Conservation (phyloP, 2,329 filamentous ascomycete genomes). For the Hypoxylon sp. region DNA sequence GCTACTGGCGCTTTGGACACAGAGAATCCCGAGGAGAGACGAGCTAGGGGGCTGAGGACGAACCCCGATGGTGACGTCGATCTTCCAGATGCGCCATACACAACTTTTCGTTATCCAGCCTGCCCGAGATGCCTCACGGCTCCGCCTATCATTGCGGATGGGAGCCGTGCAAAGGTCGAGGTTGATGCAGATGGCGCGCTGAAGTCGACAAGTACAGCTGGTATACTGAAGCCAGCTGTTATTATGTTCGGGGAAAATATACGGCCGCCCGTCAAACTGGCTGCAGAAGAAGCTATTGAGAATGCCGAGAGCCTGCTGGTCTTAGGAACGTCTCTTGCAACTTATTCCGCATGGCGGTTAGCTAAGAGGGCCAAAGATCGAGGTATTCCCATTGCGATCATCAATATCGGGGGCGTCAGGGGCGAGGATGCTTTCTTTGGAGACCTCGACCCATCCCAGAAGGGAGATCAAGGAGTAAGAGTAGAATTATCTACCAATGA, state of each 20-base stretch:
- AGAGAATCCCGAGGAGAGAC: slow-evolving; percentile 78
- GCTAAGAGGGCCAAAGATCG: slow-evolving; percentile 85
- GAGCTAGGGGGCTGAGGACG: slow-evolving; percentile 77
- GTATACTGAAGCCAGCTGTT: slow-evolving; percentile 91
- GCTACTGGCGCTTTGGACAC: slow-evolving; percentile 81
- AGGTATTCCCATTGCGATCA: slow-evolving; percentile 85
- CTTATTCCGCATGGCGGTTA: slow-evolving; percentile 93
- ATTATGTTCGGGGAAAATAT: slow-evolving; percentile 98
- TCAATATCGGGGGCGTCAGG: slow-evolving; percentile 88
- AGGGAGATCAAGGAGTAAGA: slow-evolving; percentile 66
- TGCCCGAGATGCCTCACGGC: slow-evolving; percentile 82
- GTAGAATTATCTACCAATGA: slow-evolving; percentile 69
- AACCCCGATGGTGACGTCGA: slow-evolving; percentile 98
- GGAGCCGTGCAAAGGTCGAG: slow-evolving; percentile 69
- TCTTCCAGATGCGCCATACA: slow-evolving; percentile 86
- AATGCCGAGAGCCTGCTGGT: slow-evolving; percentile 80
- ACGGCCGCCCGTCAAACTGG: slow-evolving; percentile 72
- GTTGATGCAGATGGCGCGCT: slow-evolving; percentile 86
- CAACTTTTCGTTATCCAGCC: slow-evolving; percentile 89
- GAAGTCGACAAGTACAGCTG: slow-evolving; percentile 73
- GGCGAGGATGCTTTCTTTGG: slow-evolving; percentile 81
- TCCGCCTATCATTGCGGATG: slow-evolving; percentile 69
- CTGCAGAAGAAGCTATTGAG: slow-evolving; percentile 85
- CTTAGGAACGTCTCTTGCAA: slow-evolving; percentile 90
- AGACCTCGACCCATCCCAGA: slow-evolving; percentile 64